Evolutionary conservation across 2,329 filamentous ascomycete species (phyloP).

Genomic region (Zymoseptoria tritici): DNA sequence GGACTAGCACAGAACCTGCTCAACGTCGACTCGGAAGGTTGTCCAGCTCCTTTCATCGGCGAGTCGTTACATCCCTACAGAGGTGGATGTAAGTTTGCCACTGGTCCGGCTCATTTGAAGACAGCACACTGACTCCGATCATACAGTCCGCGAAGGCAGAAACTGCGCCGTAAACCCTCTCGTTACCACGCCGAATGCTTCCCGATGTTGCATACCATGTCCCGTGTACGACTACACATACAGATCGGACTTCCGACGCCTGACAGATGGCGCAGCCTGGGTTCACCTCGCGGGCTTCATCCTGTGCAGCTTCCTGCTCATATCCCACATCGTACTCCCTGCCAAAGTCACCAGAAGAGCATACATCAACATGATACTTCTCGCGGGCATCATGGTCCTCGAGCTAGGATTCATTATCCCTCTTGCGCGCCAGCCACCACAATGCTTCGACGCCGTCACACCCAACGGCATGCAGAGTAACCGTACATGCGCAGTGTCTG

Average conservation of each 20-base stretch:
- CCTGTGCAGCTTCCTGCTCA: conserved; percentile 63
- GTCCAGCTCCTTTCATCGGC: conserved; percentile 22
- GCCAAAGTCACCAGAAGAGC: conserved; percentile 75
- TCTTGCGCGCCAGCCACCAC: conserved; percentile 60
- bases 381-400: conserved; percentile 63
- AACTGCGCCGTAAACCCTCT: conserved; percentile 23
- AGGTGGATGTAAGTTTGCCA: conserved; percentile 19
- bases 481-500: conserved; percentile 70
- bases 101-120: background rate
- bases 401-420: conserved; percentile 80
- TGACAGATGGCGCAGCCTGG: conserved; percentile 65
- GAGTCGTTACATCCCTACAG: conserved; percentile 17
- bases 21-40: conserved; percentile 19
- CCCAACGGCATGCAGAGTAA: conserved; percentile 73
- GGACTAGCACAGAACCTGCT: conserved; percentile 3
- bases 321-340: conserved; percentile 70
- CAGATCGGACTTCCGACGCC: conserved; percentile 47
- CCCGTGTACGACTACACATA: conserved; percentile 70
- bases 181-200: conserved; percentile 11
- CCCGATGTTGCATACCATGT: conserved; percentile 71
- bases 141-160: conserved; percentile 16
- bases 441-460: conserved; percentile 79
- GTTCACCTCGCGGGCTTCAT: conserved; percentile 63
- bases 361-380: conserved; percentile 76
- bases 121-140: background rate